Conservation (phyloP, 441 rosid species). For the Geranium incanum region DNA sequence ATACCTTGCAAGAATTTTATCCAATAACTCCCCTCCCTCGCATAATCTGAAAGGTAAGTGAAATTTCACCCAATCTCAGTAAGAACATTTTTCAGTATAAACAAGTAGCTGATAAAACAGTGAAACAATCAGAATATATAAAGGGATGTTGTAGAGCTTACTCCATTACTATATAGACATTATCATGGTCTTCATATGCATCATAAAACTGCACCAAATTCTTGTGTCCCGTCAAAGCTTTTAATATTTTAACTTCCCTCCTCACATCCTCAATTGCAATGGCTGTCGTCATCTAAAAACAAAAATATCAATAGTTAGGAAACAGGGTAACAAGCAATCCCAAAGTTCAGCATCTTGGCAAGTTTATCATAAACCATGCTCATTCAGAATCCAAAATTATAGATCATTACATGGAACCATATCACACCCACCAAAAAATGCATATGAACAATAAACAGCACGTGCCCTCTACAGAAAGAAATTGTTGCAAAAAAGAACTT, state of each 20-base stretch:
- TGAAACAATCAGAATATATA: neutral
- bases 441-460: neutral
- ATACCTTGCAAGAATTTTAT: constrained; percentile 78
- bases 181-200: constrained; percentile 56
- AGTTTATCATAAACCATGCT: neutral
- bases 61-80: too few species aligned
- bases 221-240: constrained; percentile 54
- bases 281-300: constrained; percentile 59
- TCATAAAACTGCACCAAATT: constrained; percentile 56
- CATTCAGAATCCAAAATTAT: neutral
- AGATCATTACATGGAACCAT: neutral
- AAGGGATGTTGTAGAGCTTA: constrained; percentile 27
- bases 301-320: neutral
- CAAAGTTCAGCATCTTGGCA: constrained; percentile 5
- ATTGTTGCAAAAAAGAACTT: neutral
- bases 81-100: neutral
- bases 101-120: neutral
- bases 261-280: constrained; percentile 71
- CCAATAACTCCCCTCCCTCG: constrained; percentile 38
- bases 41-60: constrained; percentile 62
- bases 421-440: neutral
- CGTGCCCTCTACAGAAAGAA: neutral
- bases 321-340: neutral
- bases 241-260: constrained; percentile 65
- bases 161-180: constrained; percentile 69